phyloP scores from a whole-genome alignment of 495 filamentous ascomycete genomes.

The Annulohypoxylon stygium region DNA sequence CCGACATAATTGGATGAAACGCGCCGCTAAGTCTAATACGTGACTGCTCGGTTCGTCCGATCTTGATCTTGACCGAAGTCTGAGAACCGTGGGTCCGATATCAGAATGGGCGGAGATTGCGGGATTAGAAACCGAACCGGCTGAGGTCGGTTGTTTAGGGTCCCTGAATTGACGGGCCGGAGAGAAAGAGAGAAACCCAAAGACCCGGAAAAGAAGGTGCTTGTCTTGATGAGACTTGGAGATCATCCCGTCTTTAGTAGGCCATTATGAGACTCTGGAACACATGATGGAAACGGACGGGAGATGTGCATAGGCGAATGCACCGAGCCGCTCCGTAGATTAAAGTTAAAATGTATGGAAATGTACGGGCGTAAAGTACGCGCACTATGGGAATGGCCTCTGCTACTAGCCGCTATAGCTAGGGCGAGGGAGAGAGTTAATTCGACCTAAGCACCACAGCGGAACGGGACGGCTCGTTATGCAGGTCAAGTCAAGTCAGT shows the following conservation, averaged over 20 bases:
- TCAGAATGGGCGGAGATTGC: slow-evolving; percentile 44
- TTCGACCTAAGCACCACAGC: slow-evolving; percentile 8
- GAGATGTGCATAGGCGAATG: slow-evolving; percentile 40
- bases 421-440: slow-evolving; percentile 6
- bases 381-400: slow-evolving; percentile 23
- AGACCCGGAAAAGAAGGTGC: slow-evolving; percentile 25
- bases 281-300: slow-evolving; percentile 16
- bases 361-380: slow-evolving; percentile 41
- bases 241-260: slow-evolving; percentile 14
- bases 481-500: slow-evolving; percentile 30
- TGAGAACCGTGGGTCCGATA: slow-evolving; percentile 41
- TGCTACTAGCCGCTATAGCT: slow-evolving; percentile 35
- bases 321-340: slow-evolving; percentile 42
- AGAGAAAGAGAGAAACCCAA: slow-evolving; percentile 16
- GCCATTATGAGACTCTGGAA: slow-evolving; percentile 6
- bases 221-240: slow-evolving; percentile 19
- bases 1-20: slow-evolving; percentile 40
- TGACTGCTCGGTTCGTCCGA: slow-evolving; percentile 26
- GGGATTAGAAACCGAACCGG: slow-evolving; percentile 43
- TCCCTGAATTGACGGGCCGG: slow-evolving; percentile 35
- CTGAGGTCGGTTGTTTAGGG: slow-evolving; percentile 42
- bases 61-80: slow-evolving; percentile 35
- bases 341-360: slow-evolving; percentile 17
- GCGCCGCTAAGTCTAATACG: slow-evolving; percentile 8
- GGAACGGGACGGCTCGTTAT: slow-evolving; percentile 43